A percentile compares a stretch with the other conserved stretches of the same genome.
Evolutionary conservation across 768 basidiomycete genomes (phyloP).

Genomic region (Tephrocybe rancida): DNA sequence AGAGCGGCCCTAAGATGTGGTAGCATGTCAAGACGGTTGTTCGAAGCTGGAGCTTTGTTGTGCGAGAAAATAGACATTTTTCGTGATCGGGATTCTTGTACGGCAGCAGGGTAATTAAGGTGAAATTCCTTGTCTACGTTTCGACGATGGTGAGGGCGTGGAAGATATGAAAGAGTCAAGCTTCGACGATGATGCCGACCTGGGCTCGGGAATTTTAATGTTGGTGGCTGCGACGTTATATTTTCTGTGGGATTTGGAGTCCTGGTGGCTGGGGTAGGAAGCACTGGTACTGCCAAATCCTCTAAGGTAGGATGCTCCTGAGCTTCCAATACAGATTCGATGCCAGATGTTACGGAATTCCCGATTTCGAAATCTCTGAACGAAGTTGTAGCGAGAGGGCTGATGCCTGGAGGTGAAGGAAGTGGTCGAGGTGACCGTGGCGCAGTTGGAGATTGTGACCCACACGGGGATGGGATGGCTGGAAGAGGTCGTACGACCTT

Average conservation of each 20-base stretch:
- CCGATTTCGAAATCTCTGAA: neutral
- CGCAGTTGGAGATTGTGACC: neutral
- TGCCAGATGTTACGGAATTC: neutral
- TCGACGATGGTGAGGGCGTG: neutral
- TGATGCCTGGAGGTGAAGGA: conserved; percentile 16
- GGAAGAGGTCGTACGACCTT: conserved; percentile 18
- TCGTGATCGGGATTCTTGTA: too few species aligned
- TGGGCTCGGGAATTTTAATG: neutral
- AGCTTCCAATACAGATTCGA: neutral
- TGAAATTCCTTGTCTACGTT: neutral
- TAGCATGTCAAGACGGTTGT: too few species aligned
- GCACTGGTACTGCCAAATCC: too few species aligned
- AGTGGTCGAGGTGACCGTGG: conserved; percentile 13
- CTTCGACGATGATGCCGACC: neutral
- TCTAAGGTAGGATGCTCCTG: too few species aligned
- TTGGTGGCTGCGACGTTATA: neutral
- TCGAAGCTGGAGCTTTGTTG: too few species aligned
- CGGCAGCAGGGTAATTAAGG: too few species aligned
- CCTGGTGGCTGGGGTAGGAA: too few species aligned
- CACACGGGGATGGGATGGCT: conserved; percentile 13
- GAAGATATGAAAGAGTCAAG: neutral
- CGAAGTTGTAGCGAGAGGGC: neutral
- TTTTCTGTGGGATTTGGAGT: too few species aligned
- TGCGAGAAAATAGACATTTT: too few species aligned
- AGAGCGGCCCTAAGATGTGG: conserved; percentile 10